Base-by-base conservation (phyloP, 805 yeast species). In the Hyphopichia homilentoma region DNA sequence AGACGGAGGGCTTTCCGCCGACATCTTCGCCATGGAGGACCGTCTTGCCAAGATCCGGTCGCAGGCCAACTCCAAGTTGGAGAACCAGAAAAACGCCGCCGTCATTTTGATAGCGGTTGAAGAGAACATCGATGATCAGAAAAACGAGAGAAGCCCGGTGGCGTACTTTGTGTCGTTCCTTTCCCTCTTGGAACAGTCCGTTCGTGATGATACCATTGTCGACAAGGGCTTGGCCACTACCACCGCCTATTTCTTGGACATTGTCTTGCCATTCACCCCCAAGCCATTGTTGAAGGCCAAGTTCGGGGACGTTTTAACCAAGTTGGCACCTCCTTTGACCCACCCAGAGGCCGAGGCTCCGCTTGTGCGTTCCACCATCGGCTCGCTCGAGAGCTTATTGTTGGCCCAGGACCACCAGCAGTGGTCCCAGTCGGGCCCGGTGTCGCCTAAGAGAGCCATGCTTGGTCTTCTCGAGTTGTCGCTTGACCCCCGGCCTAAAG, bases 401-500 rank as follows among this genome's bases (percentile, higher is more conserved):
- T 56, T 79, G 32, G 86, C 89, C 1, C 96, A 93, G 54, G 95
- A 86, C 52, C 65, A 75, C 25, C 73, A 73, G 38, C 75, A 87
- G 11, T 93, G 99, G 99, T 20, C 52, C 58, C 39, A 75, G 53
- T 38, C 60, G 59, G 58, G 73, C 58, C 41, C 67, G 68, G 72
- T 77, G 24, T 75, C 84, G n/a, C 95, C 96, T 31, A 77, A 74
- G 51, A 76, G 94, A 68, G 96, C 93, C 26, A 61, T 88, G 37
- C 71, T 74, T 24, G 95, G 90, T 28, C 59, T 89, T 38, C 60
- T 89, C 38, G 87, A 84, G 54, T 69, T 87, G 40, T 77, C 90
- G 0, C 61, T 85, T 26, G 97, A 93, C 58, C 82, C 84, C 28
- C 77, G 97, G 53, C 98, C 98, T 22, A 93, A 93, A 50, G 95